Base-by-base conservation (phyloP, 2,329 filamentous ascomycete genomes). In the Cryphonectria radicalis region DNA sequence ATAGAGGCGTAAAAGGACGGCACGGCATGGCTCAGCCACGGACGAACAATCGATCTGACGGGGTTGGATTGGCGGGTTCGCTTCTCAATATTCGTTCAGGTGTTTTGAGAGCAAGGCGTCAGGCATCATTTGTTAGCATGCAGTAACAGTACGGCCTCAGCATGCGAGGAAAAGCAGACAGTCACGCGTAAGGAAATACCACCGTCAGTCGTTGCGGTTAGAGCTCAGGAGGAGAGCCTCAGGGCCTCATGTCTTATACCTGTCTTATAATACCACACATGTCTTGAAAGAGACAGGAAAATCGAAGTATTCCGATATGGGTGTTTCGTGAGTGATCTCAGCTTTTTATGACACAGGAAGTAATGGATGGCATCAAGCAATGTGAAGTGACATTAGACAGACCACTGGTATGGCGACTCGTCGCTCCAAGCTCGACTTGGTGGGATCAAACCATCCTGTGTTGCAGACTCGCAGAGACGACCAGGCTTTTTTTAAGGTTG, bases 51-150 rank as follows among this genome's bases (percentile, higher is more conserved):
- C 46, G 19, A 50, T n/a, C 46, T n/a, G 1, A n/a, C 46, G n/a
- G 7, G 22, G 46, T 8, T 50, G 46, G 10, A 50, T 7, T 46
- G 40, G 62, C 19, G 10, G 43, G 71, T 64, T 66, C 60, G 63
- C 28, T 60, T 66, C 60, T 68, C n/a, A n/a, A 35, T 63, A 43
- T 37, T 64, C 8, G 50, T 57, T 63, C 35, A 46, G 63, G 22
- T 60, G 63, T 37, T 53, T 73, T 73, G 69, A 64, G 67, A 73
- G 72, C 72, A 73, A 69, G 72, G 72, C 72, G 72, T 71, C 66
- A 42, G 72, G 66, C 63, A 69, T 68, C 66, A 64, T 64, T 68
- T 50, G 42, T 63, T 69, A 40, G 40, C 35, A 19, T 25, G 25
- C 37, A 14, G 57, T 62, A 25, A 28, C 19, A 55, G 46, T 66